These are phyloP conservation scores for Cladobotryum mycophilum DNA, from an alignment of 2,329 filamentous ascomycete genomes.

Conservation along the genomic window DNA sequence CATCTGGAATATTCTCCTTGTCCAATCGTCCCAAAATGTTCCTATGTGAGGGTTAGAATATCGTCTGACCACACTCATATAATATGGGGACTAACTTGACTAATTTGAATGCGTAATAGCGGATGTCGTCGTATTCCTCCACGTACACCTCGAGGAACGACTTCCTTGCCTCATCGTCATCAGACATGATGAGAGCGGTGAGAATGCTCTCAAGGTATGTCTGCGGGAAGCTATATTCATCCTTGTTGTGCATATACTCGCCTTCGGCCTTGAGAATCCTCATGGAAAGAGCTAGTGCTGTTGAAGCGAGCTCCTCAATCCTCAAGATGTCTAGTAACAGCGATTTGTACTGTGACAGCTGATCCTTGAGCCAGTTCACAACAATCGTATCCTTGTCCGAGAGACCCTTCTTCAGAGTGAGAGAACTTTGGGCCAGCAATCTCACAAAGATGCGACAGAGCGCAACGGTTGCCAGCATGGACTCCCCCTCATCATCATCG, in stretches of 20 bases:
- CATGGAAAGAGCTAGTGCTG: conserved; percentile 75
- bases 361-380: conserved; percentile 70
- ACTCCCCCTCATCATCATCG: conserved; percentile 47
- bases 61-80: neutral
- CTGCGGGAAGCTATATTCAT: conserved; percentile 64
- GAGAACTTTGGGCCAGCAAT: conserved; percentile 65
- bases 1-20: conserved; percentile 14
- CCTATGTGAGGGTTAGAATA: conserved; percentile 14
- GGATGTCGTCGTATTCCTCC: conserved; percentile 74
- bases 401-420: conserved; percentile 58
- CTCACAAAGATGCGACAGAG: conserved; percentile 82
- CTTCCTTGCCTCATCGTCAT: conserved; percentile 53
- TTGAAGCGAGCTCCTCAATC: conserved; percentile 58
- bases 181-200: conserved; percentile 51
- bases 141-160: conserved; percentile 75
- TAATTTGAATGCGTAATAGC: conserved; percentile 73
- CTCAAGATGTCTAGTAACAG: conserved; percentile 56
- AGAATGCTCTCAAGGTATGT: conserved; percentile 62
- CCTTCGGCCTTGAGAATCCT: conserved; percentile 75
- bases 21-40: conserved; percentile 20
- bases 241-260: conserved; percentile 51
- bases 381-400: conserved; percentile 71
- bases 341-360: conserved; percentile 64
- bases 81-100: conserved; percentile 52
- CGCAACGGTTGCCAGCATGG: conserved; percentile 67